Conservation (phyloP, 2,329 filamentous ascomycete species). For the Mycogone perniciosa region DNA sequence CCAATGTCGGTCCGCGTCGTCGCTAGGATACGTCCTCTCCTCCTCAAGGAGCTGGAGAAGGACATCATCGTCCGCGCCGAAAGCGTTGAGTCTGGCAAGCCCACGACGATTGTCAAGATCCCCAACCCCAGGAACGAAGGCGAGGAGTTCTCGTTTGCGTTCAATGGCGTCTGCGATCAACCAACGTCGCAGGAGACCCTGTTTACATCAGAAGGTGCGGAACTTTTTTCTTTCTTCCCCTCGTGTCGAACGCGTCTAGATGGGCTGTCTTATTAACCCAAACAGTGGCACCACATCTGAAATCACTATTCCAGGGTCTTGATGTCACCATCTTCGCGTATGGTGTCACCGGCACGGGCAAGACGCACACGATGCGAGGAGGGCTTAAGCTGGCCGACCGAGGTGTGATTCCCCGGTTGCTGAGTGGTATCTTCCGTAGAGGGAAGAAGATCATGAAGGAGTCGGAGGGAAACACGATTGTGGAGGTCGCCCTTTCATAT, state of each 20-base stretch:
- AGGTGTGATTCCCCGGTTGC: conserved; percentile 77
- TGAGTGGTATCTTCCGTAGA: conserved; percentile 79
- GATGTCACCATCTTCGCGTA: conserved; percentile 90
- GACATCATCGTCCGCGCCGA: conserved; percentile 76
- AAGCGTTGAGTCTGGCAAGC: conserved; percentile 52
- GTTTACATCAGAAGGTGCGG: conserved; percentile 79
- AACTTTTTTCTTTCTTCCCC: conserved; percentile 4
- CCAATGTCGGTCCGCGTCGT: conserved; percentile 73
- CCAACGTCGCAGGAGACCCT: conserved; percentile 75
- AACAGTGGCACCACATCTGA: conserved; percentile 79
- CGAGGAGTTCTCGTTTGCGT: conserved; percentile 90
- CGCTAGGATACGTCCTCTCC: conserved; percentile 80
- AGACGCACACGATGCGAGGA: conserved; percentile 94
- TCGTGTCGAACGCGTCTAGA: conserved; percentile 4
- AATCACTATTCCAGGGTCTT: conserved; percentile 83
- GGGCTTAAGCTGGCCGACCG: conserved; percentile 79
- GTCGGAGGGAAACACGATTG: conserved; percentile 59
- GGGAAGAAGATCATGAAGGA: conserved; percentile 83
- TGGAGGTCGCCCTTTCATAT: conserved; percentile 75
- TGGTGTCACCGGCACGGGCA: conserved; percentile 86
- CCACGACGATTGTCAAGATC: conserved; percentile 71
- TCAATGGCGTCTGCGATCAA: conserved; percentile 87
- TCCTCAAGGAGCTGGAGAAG: conserved; percentile 77
- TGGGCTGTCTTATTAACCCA: conserved; percentile 20
- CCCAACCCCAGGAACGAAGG: conserved; percentile 88